These are phyloP conservation scores for Pyrus pyrifolia DNA, from an alignment of 306 rosid genomes.

Conservation along the genomic window DNA sequence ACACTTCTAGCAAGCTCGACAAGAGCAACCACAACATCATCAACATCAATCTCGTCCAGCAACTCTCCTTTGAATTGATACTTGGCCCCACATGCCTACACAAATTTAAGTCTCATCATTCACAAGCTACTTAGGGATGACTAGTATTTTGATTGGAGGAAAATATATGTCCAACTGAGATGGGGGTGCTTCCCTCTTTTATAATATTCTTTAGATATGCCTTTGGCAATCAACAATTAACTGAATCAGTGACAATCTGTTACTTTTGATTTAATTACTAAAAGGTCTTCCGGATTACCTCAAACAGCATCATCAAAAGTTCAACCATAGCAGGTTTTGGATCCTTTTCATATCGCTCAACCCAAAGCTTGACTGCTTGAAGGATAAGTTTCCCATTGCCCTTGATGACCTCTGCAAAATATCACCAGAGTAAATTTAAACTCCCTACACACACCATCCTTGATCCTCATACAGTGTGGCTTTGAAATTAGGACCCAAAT, in stretches of 20 bases:
- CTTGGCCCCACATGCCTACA: slow-evolving; percentile 93
- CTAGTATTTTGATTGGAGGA: not conserved
- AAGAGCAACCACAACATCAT: slow-evolving; percentile 88
- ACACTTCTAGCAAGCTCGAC: slow-evolving; percentile 82
- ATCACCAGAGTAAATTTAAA: slow-evolving; percentile 19
- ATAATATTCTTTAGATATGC: not conserved
- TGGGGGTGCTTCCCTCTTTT: not conserved
- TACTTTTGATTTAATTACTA: not conserved
- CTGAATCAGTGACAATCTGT: slow-evolving; percentile 6
- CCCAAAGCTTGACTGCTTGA: slow-evolving; percentile 78
- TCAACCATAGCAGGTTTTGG: slow-evolving; percentile 72
- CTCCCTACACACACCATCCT: not conserved
- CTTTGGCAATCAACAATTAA: not conserved
- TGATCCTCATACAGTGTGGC: not conserved
- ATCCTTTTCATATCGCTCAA: slow-evolving; percentile 77
- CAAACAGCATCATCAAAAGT: slow-evolving; percentile 76
- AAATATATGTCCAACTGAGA: not conserved
- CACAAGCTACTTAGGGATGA: not conserved
- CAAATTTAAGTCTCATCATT: slow-evolving; percentile 21
- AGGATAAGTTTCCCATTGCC: slow-evolving; percentile 69
- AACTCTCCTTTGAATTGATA: slow-evolving; percentile 59
- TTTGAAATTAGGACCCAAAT: not conserved
- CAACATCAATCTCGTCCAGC: slow-evolving; percentile 80
- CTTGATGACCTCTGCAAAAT: slow-evolving; percentile 69
- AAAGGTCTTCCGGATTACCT: slow-evolving; percentile 38